Percentiles rank a stretch among this genome's conserved stretches.
Evolutionary conservation across 176 grass and related monocot genomes (phyloP).

Genomic region (Paspalum vaginatum): DNA sequence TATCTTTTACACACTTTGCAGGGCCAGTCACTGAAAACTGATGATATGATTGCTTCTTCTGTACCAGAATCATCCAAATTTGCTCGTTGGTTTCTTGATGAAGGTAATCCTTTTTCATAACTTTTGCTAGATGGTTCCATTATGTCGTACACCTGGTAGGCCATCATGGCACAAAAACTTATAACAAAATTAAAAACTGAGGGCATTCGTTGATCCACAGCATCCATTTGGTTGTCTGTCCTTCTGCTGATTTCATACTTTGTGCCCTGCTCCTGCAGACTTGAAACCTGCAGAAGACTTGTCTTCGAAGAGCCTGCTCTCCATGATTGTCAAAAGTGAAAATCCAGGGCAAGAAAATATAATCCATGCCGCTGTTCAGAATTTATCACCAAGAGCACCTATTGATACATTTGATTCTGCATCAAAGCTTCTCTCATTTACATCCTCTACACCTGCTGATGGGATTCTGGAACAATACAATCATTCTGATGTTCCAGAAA

Average conservation of each 20-base stretch:
- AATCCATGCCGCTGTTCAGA: constrained; percentile 35
- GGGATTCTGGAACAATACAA: constrained; percentile 46
- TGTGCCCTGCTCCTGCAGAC: constrained; percentile 55
- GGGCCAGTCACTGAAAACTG: constrained; percentile 56
- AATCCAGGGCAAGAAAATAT: constrained; percentile 47
- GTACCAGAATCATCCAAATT: constrained; percentile 95
- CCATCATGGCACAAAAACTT: background rate
- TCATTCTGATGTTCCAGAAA: constrained; percentile 45
- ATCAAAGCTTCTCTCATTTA: constrained; percentile 39
- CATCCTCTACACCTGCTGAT: constrained; percentile 34
- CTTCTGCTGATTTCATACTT: constrained; percentile 27
- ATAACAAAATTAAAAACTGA: constrained; percentile 8
- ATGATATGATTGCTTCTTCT: constrained; percentile 41
- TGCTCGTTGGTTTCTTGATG: constrained; percentile 74
- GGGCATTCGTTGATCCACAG: background rate
- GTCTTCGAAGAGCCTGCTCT: constrained; percentile 66
- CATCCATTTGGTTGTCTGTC: constrained; percentile 21
- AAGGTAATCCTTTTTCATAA: constrained; percentile 63
- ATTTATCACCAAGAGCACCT: constrained; percentile 42
- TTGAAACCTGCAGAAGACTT: constrained; percentile 58
- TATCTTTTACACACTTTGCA: constrained; percentile 42
- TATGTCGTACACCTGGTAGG: constrained; percentile 1
- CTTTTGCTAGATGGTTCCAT: background rate
- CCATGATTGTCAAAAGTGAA: constrained; percentile 81
- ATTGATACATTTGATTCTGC: constrained; percentile 42